phyloP scores from a whole-genome alignment of 306 rosid genomes.

The Lupinus albus region DNA sequence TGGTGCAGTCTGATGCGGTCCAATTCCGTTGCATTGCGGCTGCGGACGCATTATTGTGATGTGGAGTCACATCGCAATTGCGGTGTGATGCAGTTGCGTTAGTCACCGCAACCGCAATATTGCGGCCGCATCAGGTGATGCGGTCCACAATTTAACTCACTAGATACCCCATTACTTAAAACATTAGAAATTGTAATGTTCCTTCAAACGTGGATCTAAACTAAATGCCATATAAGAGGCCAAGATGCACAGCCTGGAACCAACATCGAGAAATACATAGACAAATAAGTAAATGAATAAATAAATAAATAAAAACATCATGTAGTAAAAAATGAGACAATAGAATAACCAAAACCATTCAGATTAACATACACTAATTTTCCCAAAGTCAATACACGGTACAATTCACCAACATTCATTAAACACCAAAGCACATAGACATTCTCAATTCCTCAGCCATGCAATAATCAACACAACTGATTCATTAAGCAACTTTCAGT shows the following conservation, averaged over 20 bases:
- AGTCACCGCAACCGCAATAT: too few relatives aligned
- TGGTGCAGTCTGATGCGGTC: too few relatives aligned
- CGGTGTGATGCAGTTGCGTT: too few relatives aligned
- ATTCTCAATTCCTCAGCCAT: constrained; percentile 7
- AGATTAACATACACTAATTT: constrained; percentile 14
- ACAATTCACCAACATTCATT: constrained; percentile 1
- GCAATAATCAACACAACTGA: background rate
- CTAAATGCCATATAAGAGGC: background rate
- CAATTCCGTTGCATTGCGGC: too few relatives aligned
- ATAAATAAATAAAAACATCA: background rate
- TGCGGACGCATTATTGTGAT: too few relatives aligned
- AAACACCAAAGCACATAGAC: constrained; percentile 5
- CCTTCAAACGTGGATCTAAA: constrained; percentile 11
- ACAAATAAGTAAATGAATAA: too few relatives aligned
- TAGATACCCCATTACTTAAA: constrained; percentile 22
- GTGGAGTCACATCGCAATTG: too few relatives aligned
- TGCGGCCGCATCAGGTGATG: too few relatives aligned
- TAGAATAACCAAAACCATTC: background rate
- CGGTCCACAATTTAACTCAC: too few relatives aligned
- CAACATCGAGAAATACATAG: background rate
- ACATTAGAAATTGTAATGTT: background rate
- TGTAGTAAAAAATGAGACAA: background rate
- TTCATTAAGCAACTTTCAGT: background rate
- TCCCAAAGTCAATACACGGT: constrained; percentile 3
- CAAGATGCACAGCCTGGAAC: background rate